Evolutionary conservation across 768 basidiomycete genomes (phyloP).

Genomic region (Naganishia randhawae): DNA sequence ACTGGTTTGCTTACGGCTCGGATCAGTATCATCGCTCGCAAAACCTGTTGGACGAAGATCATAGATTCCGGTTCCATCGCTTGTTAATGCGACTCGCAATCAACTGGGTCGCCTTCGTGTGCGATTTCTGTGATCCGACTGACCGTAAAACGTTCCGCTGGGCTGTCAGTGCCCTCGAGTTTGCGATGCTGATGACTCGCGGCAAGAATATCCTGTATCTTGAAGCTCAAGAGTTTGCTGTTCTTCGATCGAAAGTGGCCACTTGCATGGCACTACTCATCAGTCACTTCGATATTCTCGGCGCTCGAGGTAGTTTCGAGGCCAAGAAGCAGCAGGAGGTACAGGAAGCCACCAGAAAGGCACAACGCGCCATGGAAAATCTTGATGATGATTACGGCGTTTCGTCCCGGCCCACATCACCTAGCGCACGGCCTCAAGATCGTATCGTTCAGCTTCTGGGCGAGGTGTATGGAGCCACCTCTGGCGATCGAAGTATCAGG

Average conservation of each 20-base stretch:
- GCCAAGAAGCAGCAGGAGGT: constrained; percentile 85
- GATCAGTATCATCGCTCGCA: constrained; percentile 67
- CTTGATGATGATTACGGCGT: constrained; percentile 47
- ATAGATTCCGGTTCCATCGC: constrained; percentile 77
- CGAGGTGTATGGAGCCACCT: constrained; percentile 28
- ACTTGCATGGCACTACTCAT: constrained; percentile 96
- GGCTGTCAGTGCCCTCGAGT: constrained; percentile 95
- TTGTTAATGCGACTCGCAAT: constrained; percentile 85
- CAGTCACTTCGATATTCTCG: constrained; percentile 95
- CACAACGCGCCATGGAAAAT: constrained; percentile 57
- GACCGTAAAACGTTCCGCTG: constrained; percentile 95
- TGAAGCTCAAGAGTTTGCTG: constrained; percentile 80
- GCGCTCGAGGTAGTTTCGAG: constrained; percentile 81
- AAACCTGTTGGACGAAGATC: constrained; percentile 65
- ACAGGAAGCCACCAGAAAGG: constrained; percentile 56
- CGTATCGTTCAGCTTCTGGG: constrained; percentile 29
- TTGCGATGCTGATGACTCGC: constrained; percentile 78
- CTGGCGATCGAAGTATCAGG: constrained; percentile 59
- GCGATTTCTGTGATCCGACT: constrained; percentile 93
- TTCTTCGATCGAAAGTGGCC: constrained; percentile 84
- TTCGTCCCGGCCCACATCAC: constrained; percentile 39
- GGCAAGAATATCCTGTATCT: constrained; percentile 85
- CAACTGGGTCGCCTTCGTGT: constrained; percentile 97
- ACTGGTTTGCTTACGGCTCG: constrained; percentile 88
- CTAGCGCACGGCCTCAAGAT: constrained; percentile 26